Evolutionary conservation across 768 basidiomycete genomes (phyloP), one percentile per base, ranked within the genome.

Genomic region (Panellus pusillus): DNA sequence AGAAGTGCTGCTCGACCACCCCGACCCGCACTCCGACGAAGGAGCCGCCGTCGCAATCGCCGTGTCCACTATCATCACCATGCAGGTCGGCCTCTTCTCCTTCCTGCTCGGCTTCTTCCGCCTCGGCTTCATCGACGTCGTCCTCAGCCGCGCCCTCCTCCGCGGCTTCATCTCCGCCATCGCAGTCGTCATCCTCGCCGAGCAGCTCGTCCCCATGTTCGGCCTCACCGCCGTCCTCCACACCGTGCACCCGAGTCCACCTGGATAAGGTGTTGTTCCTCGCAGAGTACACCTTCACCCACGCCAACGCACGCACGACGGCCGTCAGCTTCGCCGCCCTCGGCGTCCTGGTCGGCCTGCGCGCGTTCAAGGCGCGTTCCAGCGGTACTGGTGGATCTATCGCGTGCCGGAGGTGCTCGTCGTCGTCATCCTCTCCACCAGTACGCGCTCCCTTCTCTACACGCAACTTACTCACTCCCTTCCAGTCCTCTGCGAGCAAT

Each of bases 121-220:
- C 20, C 76, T 98, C 9, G 93, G 94, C 2, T 96, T 96, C 70
- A 83, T 96, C 48, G 95, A 98, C 66, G 94, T 96, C 12, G 89
- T 96, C 6, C 79, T 98, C 27, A 93, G 91, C 62, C 85, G 93
- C 47, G 91, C 93, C 4, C 77, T 96, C 13, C 77, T 96, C 50
- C 81, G 91, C 27, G 94, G 94, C 3, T 95, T 96, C 66, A 81
- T 96, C 41, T 84, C 86, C 1, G 92, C 93, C 14, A 79, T 94
- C 24, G 91, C 88, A 1, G 79, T 89, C 7, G 86, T 98, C 39
- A 95, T 98, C 63, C 76, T 87, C 66, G 84, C 93, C 39, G 88
- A 90, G 69, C 90, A 94, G 66, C 73, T 94, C 15, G 84, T 93
- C 24, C 92, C 94, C 0, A 94, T 98, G 89, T 80, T 97, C 43